Evolutionary conservation across 495 filamentous ascomycete species (phyloP), one percentile per base, ranked within the genome.

Genomic region (Apodospora peruviana): DNA sequence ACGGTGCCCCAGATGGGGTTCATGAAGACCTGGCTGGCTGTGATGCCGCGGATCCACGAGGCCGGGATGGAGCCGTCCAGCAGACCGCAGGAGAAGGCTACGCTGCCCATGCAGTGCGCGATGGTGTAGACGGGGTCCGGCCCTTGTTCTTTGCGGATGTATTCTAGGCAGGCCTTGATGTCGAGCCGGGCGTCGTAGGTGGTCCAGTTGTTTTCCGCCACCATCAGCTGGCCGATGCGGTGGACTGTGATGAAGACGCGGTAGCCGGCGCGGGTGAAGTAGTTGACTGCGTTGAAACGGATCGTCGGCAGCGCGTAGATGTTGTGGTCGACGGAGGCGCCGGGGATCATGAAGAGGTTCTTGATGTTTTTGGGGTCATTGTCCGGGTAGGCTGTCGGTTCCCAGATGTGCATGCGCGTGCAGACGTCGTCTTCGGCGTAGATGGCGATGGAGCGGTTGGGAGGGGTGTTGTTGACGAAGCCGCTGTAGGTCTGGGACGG

Each of bases 281-380:
- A 84, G 49, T 84, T 79, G 49, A 86, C 70, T 32, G 81, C 76
- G 61, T 86, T 85, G 47, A 72, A 77, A 17, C 71, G 72, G 53
- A 86, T 82, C 27, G 81, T 86, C 1, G 83, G 83, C 19, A 85
- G 69, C 18, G 82, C 74, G 36, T 69, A 86, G 36, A 85, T 82
- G 53, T 80, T 78, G 47, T 86, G 76, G 56, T 83, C 79, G 4
- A 84, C 78, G 9, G 76, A 67, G 9, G 81, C 74, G 19, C 83
- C 84, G 4, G 81, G 82, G 45, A 86, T 70, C 65, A 85, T 75
- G 60, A 80, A 74, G 17, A 80, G 58, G 51, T 77, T 76, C 47
- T 69, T 68, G 17, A 72, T 53, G 20, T 59, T 55, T 11, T 65
- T 52, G 0, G 42, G 45, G 21, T 56, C 38, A 46, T 68, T 61